Evolutionary conservation across 768 basidiomycete species (phyloP).

Genomic region (Dictyophora rubrovolvata): DNA sequence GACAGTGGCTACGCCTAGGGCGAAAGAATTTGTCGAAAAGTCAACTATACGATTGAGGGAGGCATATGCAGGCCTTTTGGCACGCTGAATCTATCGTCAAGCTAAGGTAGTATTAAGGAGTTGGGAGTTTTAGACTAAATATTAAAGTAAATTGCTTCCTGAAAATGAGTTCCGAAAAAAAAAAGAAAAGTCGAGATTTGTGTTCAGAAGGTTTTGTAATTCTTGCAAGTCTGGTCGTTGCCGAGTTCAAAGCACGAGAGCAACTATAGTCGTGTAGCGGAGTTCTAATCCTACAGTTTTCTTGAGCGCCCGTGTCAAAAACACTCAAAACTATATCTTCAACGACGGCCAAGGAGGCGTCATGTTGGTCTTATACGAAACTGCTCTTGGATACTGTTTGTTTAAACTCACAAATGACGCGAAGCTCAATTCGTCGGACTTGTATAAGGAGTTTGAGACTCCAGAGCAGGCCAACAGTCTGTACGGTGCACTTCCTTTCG

Average conservation of each 20-base stretch:
- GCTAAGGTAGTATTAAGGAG: no score
- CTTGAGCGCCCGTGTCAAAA: not conserved
- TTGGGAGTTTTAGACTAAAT: no score
- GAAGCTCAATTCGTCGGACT: constrained; percentile 75
- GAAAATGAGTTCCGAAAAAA: no score
- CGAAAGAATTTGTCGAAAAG: constrained; percentile 2
- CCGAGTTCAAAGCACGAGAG: no score
- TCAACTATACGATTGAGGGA: constrained; percentile 6
- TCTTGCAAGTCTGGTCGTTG: no score
- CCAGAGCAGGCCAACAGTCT: constrained; percentile 87
- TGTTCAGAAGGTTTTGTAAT: no score
- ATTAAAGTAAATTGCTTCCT: no score
- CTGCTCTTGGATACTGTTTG: constrained; percentile 91
- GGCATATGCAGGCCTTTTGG: constrained; percentile 8
- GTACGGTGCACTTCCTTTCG: constrained; percentile 31
- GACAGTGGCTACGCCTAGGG: constrained; percentile 5
- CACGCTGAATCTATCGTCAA: not conserved
- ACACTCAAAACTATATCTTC: not conserved
- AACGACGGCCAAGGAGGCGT: constrained; percentile 3
- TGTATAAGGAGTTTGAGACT: constrained; percentile 88
- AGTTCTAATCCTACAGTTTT: not conserved
- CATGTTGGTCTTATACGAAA: constrained; percentile 97
- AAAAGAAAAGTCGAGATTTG: no score
- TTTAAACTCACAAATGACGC: constrained; percentile 90
- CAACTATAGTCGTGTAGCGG: not conserved